Conservation (phyloP, 768 basidiomycete genomes). For the Boletus subparvulus region DNA sequence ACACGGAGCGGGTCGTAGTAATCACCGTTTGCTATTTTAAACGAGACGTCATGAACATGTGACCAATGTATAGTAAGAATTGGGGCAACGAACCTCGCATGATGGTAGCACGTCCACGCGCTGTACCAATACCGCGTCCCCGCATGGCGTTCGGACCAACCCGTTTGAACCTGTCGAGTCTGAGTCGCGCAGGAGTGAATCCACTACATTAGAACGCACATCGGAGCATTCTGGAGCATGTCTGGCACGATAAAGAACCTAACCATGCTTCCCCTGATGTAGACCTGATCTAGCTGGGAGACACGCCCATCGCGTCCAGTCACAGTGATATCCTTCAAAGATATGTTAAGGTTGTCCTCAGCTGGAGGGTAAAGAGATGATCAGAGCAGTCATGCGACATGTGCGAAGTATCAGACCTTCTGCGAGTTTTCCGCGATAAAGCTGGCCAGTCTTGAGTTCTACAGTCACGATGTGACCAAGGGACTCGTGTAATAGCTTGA, state of each 20-base stretch:
- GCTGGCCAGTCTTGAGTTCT: constrained; percentile 97
- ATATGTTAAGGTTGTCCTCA: constrained; percentile 97
- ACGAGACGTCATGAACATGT: constrained; percentile 19
- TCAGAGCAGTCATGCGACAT: constrained; percentile 17
- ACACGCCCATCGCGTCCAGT: constrained; percentile 98
- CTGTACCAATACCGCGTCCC: constrained; percentile 98
- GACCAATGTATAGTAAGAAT: constrained; percentile 3
- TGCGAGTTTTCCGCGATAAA: constrained; percentile 95
- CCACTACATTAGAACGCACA: constrained; percentile 57
- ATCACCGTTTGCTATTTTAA: constrained; percentile 78
- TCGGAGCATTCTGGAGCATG: constrained; percentile 98
- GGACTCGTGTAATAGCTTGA: constrained; percentile 95
- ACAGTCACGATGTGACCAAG: constrained; percentile 95
- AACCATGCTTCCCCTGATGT: constrained; percentile 97
- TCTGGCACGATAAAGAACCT: constrained; percentile 99
- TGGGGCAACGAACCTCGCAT: constrained; percentile 76
- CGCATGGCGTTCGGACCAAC: constrained; percentile 98
- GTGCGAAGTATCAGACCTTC: constrained; percentile 58
- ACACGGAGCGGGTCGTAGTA: background rate
- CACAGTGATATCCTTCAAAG: constrained; percentile 93
- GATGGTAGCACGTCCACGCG: constrained; percentile 97
- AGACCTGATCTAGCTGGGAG: constrained; percentile 97
- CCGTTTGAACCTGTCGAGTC: constrained; percentile 85
- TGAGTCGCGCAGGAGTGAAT: constrained; percentile 7
- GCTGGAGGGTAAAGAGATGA: constrained; percentile 50